These are phyloP conservation scores for Phytophthora sojae DNA, from an alignment of 352 stramenopile genomes.

Conservation along the genomic window DNA sequence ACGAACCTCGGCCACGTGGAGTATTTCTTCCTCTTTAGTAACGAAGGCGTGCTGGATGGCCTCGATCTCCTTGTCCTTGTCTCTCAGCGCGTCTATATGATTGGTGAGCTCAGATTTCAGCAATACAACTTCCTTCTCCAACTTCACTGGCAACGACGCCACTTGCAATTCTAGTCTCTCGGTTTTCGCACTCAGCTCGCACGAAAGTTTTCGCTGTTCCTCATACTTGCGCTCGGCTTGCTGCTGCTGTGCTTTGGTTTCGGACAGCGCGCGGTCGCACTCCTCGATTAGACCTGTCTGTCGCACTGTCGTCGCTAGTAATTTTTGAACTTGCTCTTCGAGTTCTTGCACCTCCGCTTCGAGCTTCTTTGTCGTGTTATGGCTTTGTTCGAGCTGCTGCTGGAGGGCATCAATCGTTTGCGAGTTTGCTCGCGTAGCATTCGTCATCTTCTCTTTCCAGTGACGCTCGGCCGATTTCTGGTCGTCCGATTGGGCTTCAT, in stretches of 20 bases:
- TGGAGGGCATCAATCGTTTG: slow-evolving; percentile 27
- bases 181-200: slow-evolving; percentile 38
- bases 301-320: slow-evolving; percentile 66
- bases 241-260: slow-evolving; percentile 52
- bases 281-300: slow-evolving; percentile 83
- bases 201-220: slow-evolving; percentile 50
- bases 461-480: slow-evolving; percentile 35
- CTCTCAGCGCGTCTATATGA: slow-evolving; percentile 49
- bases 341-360: slow-evolving; percentile 36
- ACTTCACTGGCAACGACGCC: slow-evolving; percentile 15
- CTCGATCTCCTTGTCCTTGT: slow-evolving; percentile 62
- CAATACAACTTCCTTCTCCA: slow-evolving; percentile 40
- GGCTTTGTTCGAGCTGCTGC: slow-evolving; percentile 39
- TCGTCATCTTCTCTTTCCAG: slow-evolving; percentile 45
- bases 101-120: slow-evolving; percentile 55
- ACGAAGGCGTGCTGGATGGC: slow-evolving; percentile 49
- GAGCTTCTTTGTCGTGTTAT: slow-evolving; percentile 41
- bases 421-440: slow-evolving; percentile 38
- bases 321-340: slow-evolving; percentile 55
- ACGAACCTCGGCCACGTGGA: slow-evolving; percentile 59
- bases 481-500: slow-evolving; percentile 36
- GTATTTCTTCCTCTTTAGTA: slow-evolving; percentile 42
- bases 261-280: slow-evolving; percentile 64
- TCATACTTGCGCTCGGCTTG: slow-evolving; percentile 46
- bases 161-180: slow-evolving; percentile 53